phyloP scores from a whole-genome alignment of 345 rosid species.

The Rhizophora mangle region DNA sequence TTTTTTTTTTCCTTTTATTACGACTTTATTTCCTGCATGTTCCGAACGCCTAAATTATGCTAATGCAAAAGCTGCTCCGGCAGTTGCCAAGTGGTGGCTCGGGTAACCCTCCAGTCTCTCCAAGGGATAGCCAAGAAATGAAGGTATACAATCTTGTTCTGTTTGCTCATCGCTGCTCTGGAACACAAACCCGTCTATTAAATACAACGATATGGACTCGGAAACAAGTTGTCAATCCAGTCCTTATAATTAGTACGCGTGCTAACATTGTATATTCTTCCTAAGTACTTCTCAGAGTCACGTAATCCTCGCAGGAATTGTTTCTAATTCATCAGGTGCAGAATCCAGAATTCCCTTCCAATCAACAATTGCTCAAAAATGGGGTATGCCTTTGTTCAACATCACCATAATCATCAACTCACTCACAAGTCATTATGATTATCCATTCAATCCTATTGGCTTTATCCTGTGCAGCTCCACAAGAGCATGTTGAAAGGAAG shows the following conservation, averaged over 20 bases:
- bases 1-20: neutral
- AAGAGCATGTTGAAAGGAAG: conserved; percentile 65
- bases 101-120: conserved; percentile 56
- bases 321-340: conserved; percentile 60
- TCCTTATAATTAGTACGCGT: too few relatives aligned
- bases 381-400: conserved; percentile 43
- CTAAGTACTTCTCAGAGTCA: neutral
- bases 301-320: conserved; percentile 42
- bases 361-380: conserved; percentile 50
- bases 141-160: conserved; percentile 43
- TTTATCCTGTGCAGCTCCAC: conserved; percentile 47
- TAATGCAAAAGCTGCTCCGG: conserved; percentile 34
- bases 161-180: neutral
- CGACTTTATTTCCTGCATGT: conserved; percentile 8
- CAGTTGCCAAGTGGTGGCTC: conserved; percentile 29
- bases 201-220: neutral
- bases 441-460: neutral
- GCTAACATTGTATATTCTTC: neutral
- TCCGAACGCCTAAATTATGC: neutral
- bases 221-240: neutral
- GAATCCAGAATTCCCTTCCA: conserved; percentile 52
- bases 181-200: neutral
- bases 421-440: neutral
- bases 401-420: neutral
- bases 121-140: conserved; percentile 75